Base-by-base conservation (phyloP, 1,139 yeast genomes). In the Candida neerlandica region DNA sequence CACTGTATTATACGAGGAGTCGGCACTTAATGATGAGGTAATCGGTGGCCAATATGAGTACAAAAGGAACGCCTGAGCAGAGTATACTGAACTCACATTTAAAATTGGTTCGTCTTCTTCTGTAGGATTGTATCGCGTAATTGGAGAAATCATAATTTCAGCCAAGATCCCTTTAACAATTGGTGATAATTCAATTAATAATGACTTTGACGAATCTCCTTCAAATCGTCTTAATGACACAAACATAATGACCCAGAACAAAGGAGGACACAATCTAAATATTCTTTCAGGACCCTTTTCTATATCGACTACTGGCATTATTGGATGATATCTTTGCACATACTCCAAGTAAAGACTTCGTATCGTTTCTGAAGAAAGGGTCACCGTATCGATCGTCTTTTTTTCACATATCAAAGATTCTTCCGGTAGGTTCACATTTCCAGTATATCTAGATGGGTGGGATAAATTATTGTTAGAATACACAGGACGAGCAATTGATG, bases 11-110 rank as follows among this genome's bases (percentile, higher is more conserved):
- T 97, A 94, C 3, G 96, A 87, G 4, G 96, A 87, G 62, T 94
- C 98, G 0, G 98, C 97, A 66, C 96, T 88, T 44, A 94, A 76
- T 0, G 97, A 89, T 0, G 97, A 90, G 0, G 97, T 89, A 44
- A 92, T 78, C 2, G 97, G 96, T 0, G 98, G 98, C 98, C 98
- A 94, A 65, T 86, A 84, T 1, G 97, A 86, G 65, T 89, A 90
- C 5, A 94, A 73, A 32, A 94, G 70, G 56, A 92, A 86, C 0
- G 97, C 97, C 65, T 94, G 99, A 1, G 92, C 97, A 0, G 96
- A 88, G 62, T 86, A 92, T 0, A 92, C 97, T n/a, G 96, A 87
- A 12, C 96, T 89, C 1, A 90, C 95, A 60, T 92, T 92, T 60
- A 89, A 74, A 11, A 88, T 81, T 1, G 96, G 96, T 57, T 86